Evolutionary conservation across 192 early-diverging fungal genomes (phyloP).

Genomic region (Glomus cerebriforme): DNA sequence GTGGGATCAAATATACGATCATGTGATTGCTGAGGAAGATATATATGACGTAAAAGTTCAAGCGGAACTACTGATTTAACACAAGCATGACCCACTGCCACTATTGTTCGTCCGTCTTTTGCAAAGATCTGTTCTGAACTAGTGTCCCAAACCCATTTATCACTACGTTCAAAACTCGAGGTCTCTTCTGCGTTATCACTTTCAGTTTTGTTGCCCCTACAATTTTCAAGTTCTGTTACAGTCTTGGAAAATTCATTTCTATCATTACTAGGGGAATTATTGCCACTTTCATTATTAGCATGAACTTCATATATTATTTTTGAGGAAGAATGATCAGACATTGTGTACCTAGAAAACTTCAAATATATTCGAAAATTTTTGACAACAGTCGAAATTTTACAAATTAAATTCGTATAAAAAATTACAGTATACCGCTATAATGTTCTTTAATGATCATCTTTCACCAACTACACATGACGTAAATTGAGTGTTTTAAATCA

Average conservation of each 20-base stretch:
- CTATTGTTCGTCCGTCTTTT: conserved; percentile 10
- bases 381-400: too few relatives aligned
- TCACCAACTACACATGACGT: too few relatives aligned
- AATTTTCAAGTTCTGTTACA: background rate
- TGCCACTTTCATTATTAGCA: background rate
- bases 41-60: conserved; percentile 38
- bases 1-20: conserved; percentile 32
- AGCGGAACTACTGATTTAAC: conserved; percentile 43
- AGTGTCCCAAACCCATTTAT: background rate
- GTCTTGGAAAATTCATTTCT: background rate
- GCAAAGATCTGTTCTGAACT: conserved; percentile 6
- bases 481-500: too few relatives aligned
- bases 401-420: too few relatives aligned
- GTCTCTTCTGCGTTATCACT: background rate
- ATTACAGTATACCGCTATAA: too few relatives aligned
- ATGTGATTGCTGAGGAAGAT: conserved; percentile 37
- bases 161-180: background rate
- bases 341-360: background rate
- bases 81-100: conserved; percentile 39
- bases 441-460: too few relatives aligned
- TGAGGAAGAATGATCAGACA: background rate
- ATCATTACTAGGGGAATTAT: background rate
- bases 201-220: background rate
- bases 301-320: background rate
- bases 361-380: too few relatives aligned